Evolutionary conservation across 169 alveolate genomes (phyloP).

Genomic region (Cyclospora cayetanensis): DNA sequence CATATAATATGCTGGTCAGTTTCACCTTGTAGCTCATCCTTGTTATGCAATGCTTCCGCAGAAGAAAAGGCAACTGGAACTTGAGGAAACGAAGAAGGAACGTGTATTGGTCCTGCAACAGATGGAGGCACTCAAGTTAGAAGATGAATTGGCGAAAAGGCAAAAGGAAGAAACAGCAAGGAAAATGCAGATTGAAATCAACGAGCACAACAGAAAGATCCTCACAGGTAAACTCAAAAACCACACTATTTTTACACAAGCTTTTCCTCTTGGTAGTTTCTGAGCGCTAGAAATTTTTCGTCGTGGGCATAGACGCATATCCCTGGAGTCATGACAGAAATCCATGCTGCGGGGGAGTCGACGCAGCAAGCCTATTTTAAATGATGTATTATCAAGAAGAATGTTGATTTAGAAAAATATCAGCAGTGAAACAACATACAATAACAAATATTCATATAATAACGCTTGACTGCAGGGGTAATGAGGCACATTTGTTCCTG

Average conservation of each 20-base stretch:
- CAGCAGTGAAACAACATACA: too few species aligned
- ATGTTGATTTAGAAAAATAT: too few species aligned
- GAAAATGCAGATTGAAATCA: slow-evolving; percentile 79
- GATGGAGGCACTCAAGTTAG: slow-evolving; percentile 80
- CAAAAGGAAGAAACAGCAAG: slow-evolving; percentile 77
- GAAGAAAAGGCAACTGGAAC: slow-evolving; percentile 54
- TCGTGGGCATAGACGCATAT: neutral
- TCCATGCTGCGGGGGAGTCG: neutral
- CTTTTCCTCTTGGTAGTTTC: neutral
- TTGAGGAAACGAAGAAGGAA: slow-evolving; percentile 82
- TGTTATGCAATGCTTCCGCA: neutral
- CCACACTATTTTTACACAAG: neutral
- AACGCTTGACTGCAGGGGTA: too few species aligned
- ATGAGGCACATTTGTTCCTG: too few species aligned
- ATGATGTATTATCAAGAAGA: neutral
- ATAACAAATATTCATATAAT: too few species aligned
- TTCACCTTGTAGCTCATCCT: neutral
- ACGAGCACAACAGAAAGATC: slow-evolving; percentile 78
- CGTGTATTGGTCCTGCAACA: slow-evolving; percentile 78
- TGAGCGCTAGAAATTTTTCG: neutral
- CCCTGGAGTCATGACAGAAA: neutral
- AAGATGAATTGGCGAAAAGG: slow-evolving; percentile 73
- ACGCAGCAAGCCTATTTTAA: neutral
- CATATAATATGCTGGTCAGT: neutral
- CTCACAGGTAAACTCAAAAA: slow-evolving; percentile 32